Conservation (phyloP, 2,329 filamentous ascomycete species). For the Diplodia intermedia region DNA sequence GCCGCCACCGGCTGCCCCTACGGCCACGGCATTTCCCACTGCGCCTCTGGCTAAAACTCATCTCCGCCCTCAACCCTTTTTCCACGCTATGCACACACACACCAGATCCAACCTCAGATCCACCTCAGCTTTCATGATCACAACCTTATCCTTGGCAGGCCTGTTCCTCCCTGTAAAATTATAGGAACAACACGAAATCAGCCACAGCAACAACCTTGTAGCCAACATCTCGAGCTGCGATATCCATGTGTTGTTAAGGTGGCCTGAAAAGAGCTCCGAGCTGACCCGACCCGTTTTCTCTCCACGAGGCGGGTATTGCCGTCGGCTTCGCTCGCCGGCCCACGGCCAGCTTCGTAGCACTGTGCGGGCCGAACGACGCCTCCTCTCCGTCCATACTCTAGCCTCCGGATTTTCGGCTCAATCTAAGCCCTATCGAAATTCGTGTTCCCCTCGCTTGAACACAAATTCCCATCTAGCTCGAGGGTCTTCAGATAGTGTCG, state of each 20-base stretch:
- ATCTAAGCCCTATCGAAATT: not conserved
- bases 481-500: not conserved
- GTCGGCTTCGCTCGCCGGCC: not conserved
- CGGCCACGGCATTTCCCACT: not conserved
- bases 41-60: slow-evolving; percentile 5
- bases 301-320: not conserved
- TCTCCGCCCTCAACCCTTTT: slow-evolving; percentile 19
- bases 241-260: not conserved
- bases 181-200: too few species aligned
- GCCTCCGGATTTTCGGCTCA: not conserved
- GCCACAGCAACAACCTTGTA: too few species aligned
- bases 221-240: not conserved
- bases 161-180: not conserved
- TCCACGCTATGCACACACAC: not conserved
- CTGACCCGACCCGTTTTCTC: not conserved
- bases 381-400: not conserved
- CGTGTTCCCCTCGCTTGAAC: not conserved
- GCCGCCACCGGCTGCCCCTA: not conserved
- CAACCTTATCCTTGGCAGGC: not conserved
- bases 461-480: not conserved
- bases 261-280: not conserved
- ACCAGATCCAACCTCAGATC: not conserved
- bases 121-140: not conserved
- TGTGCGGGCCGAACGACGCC: not conserved
- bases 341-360: not conserved